Evolutionary conservation across 2,329 filamentous ascomycete genomes (phyloP).

Genomic region (Annulohypoxylon truncatum): DNA sequence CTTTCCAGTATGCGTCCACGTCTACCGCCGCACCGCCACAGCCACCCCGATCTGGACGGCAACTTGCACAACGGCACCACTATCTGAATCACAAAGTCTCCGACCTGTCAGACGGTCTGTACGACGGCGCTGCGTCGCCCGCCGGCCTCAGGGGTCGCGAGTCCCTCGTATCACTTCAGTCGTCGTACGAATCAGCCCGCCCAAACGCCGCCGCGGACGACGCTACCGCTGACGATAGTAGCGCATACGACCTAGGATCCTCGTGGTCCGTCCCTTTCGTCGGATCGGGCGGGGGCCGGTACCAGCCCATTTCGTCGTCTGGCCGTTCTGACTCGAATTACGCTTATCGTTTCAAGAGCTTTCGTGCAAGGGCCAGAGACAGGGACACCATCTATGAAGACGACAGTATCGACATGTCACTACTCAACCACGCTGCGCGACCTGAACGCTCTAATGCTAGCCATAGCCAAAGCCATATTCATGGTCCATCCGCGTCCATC

Average conservation of each 20-base stretch:
- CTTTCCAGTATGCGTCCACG: slow-evolving; percentile 28
- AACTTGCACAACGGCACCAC: slow-evolving; percentile 21
- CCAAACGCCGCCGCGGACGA: slow-evolving; percentile 26
- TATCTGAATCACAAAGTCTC: slow-evolving; percentile 48
- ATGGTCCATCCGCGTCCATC: slow-evolving; percentile 47
- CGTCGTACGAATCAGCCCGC: slow-evolving; percentile 42
- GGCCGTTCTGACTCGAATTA: slow-evolving; percentile 26
- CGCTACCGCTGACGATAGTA: slow-evolving; percentile 24
- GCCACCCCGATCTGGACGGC: slow-evolving; percentile 29
- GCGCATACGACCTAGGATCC: slow-evolving; percentile 32
- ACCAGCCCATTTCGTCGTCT: slow-evolving; percentile 40
- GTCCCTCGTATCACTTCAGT: slow-evolving; percentile 50
- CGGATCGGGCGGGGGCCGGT: slow-evolving; percentile 39
- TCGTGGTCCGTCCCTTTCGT: slow-evolving; percentile 45
- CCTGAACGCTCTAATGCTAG: slow-evolving; percentile 46
- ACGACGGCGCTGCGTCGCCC: slow-evolving; percentile 36
- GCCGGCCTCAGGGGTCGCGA: slow-evolving; percentile 45
- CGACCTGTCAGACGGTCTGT: slow-evolving; percentile 45
- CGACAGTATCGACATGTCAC: slow-evolving; percentile 50
- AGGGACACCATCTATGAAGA: slow-evolving; percentile 49
- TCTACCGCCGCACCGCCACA: background rate
- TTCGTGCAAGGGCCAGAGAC: slow-evolving; percentile 42
- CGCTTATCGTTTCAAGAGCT: slow-evolving; percentile 43
- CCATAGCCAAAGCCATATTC: background rate
- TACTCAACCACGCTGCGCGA: slow-evolving; percentile 46